These are phyloP conservation scores for Polygonum aviculare DNA, from an alignment of 148 eudicot species.

Conservation along the genomic window DNA sequence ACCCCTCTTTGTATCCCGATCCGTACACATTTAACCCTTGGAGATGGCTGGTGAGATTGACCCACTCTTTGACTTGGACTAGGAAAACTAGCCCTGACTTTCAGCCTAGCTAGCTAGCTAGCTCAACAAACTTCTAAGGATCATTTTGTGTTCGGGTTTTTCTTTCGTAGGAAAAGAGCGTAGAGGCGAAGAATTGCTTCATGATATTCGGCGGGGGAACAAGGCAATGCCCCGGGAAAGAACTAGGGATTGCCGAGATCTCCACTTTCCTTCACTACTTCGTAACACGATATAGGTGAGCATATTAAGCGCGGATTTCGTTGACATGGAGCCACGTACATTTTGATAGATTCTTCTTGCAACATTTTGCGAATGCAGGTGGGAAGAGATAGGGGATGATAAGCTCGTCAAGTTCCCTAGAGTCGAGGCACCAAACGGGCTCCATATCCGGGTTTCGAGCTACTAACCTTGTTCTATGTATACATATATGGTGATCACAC, in stretches of 20 bases:
- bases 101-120: neutral
- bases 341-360: neutral
- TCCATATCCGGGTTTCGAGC: constrained; percentile 55
- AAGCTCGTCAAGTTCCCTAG: constrained; percentile 89
- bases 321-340: neutral
- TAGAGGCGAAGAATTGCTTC: constrained; percentile 57
- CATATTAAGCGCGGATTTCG: neutral
- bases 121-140: neutral
- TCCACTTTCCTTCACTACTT: constrained; percentile 92
- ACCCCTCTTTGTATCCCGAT: constrained; percentile 62
- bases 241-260: constrained; percentile 88
- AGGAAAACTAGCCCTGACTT: neutral
- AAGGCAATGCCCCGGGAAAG: constrained; percentile 95
- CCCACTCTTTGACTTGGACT: neutral
- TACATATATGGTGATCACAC: neutral
- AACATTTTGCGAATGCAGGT: constrained; percentile 33
- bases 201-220: constrained; percentile 91
- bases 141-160: neutral
- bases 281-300: constrained; percentile 72
- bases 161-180: constrained; percentile 47
- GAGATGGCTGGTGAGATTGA: constrained; percentile 86
- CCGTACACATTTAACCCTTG: constrained; percentile 86
- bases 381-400: constrained; percentile 86
- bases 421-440: constrained; percentile 91
- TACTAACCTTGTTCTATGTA: neutral